phyloP scores from a whole-genome alignment of 768 basidiomycete species.

The Gelatoporia subvermispora region DNA sequence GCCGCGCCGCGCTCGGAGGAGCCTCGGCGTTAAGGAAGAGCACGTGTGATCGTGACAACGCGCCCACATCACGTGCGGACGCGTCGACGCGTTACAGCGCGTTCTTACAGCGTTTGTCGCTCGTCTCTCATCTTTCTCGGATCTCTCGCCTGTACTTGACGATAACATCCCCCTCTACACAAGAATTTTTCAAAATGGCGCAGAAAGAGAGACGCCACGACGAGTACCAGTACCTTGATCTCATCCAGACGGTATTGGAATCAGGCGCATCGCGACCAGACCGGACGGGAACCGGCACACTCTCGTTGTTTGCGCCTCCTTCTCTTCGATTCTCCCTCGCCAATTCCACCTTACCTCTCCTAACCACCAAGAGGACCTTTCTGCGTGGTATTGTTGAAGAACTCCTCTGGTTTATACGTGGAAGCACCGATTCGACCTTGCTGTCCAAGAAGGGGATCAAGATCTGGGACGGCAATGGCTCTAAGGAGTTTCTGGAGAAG shows the following conservation, averaged over 20 bases:
- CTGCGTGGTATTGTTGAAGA: slow-evolving; percentile 89
- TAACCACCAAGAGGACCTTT: slow-evolving; percentile 96
- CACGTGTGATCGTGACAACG: not conserved
- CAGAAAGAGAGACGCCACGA: slow-evolving; percentile 46
- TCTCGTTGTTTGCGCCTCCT: slow-evolving; percentile 89
- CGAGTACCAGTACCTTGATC: slow-evolving; percentile 83
- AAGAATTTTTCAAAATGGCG: not conserved
- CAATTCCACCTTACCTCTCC: slow-evolving; percentile 70
- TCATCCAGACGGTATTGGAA: slow-evolving; percentile 73
- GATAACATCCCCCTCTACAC: too few species aligned
- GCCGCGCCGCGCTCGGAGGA: too few species aligned
- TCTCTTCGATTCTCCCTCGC: slow-evolving; percentile 85
- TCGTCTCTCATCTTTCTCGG: too few species aligned
- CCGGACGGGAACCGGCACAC: slow-evolving; percentile 91
- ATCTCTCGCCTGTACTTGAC: too few species aligned
- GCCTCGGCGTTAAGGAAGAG: too few species aligned
- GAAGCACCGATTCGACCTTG: slow-evolving; percentile 73
- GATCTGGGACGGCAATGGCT: slow-evolving; percentile 98
- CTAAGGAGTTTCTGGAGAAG: slow-evolving; percentile 78
- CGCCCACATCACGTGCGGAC: not conserved
- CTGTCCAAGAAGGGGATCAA: slow-evolving; percentile 81
- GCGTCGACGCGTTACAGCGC: not conserved
- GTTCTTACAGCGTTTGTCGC: not conserved
- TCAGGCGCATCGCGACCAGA: slow-evolving; percentile 79
- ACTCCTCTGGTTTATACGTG: slow-evolving; percentile 89